Evolutionary conservation across 306 rosid genomes (phyloP), one percentile per base, ranked within the genome.

Genomic region (Pueraria montana): DNA sequence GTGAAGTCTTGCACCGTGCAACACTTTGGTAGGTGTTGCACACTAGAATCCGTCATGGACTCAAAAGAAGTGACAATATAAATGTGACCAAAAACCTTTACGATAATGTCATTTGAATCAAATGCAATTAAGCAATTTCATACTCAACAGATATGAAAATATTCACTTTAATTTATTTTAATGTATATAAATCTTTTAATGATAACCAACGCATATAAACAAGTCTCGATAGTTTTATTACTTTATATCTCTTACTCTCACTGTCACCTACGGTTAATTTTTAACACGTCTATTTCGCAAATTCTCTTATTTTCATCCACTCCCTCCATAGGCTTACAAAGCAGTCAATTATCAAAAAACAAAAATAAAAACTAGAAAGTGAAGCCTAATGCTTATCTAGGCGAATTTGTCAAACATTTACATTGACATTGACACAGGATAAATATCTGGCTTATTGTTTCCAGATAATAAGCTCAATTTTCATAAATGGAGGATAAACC

Each of bases 401-500:
- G 72, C 24, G 4, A 65, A 23, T 5, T 82, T 42, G 11, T 55
- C 38, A 64, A 55, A 21, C 71, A 43, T 30, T 32, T 56, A 53
- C 74, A n/a, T 32, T 3, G 20, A 52, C 73, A 17, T 30, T 0
- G 23, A 36, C 42, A 66, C 10, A 66, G 21, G 55, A 74, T 56
- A 71, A 67, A 67, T 34, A 65, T 36, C 23, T 34, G 73, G 73
- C 65, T 77, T n/a, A 32, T 0, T 23, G 79, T 58, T 80, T 46
- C 40, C 5, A 2, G 61, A 82, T 20, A 69, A 71, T 61, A 3
- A 74, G 80, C 67, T 62, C 83, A 75, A 65, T 24, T 74, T 64
- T 38, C 81, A 81, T 56, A 59, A 77, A 68, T 65, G 52, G 76
- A 76, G 79, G 79, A 86, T 45, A 74, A 52, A 74, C 68, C 82